Percentiles rank a stretch among this genome's conserved stretches.
These are phyloP conservation scores for Penicillium griseofulvum DNA, from an alignment of 2,329 filamentous ascomycete species.

Conservation along the genomic window DNA sequence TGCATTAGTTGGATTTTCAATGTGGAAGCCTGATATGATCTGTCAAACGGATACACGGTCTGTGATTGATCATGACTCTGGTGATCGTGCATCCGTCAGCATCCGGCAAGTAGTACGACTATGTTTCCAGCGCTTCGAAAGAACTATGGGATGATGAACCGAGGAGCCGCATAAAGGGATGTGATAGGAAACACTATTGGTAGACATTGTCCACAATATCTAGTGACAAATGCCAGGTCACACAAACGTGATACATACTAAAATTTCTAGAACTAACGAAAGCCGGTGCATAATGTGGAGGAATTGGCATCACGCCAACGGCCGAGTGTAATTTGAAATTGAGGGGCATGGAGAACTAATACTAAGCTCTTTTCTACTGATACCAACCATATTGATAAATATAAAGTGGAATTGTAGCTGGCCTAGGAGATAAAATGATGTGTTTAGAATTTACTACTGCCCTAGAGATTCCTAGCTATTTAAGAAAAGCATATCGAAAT, in stretches of 20 bases:
- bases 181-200: neutral
- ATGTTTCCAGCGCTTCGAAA: neutral
- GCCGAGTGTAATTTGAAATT: neutral
- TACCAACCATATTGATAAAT: neutral
- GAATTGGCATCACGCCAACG: neutral
- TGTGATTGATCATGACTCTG: conserved; percentile 11
- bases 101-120: conserved; percentile 8
- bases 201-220: neutral
- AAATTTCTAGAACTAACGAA: neutral
- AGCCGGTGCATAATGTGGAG: neutral
- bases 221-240: neutral
- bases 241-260: neutral
- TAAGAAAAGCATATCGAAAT: neutral
- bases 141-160: neutral
- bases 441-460: no score
- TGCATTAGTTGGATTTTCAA: neutral
- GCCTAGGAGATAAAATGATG: no score
- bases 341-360: neutral
- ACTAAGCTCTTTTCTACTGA: neutral
- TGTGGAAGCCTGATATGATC: conserved; percentile 1
- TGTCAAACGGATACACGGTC: conserved; percentile 4
- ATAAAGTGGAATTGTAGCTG: neutral
- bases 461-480: no score
- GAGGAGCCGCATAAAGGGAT: conserved; percentile 1
- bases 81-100: neutral